These are phyloP conservation scores for Cystobasidium sp. DNA, from an alignment of 1,284 basidiomycete genomes.

Conservation along the genomic window DNA sequence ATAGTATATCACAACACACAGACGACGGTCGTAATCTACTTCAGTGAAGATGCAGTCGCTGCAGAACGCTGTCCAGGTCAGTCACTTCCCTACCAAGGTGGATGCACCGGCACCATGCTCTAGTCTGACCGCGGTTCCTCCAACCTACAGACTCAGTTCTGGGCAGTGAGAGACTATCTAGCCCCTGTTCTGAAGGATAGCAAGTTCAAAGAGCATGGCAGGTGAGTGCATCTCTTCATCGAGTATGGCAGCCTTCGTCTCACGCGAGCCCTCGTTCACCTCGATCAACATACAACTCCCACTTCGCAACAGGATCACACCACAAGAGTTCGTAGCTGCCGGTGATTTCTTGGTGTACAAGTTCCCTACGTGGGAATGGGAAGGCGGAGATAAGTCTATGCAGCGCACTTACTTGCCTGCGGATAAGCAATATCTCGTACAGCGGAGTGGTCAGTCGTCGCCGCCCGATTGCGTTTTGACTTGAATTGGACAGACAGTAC, in stretches of 20 bases:
- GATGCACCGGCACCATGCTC: constrained; percentile 11
- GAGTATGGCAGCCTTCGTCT: constrained; percentile 52
- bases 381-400: constrained; percentile 82
- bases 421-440: constrained; percentile 96
- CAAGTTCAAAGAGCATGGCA: constrained; percentile 98
- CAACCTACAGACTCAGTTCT: constrained; percentile 61
- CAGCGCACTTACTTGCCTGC: constrained; percentile 86
- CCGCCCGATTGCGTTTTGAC: background rate
- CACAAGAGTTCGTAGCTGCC: constrained; percentile 94
- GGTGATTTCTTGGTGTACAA: constrained; percentile 94
- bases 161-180: constrained; percentile 94
- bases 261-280: background rate
- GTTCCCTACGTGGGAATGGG: constrained; percentile 64
- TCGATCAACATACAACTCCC: background rate
- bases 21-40: background rate
- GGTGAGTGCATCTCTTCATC: constrained; percentile 75
- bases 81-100: background rate
- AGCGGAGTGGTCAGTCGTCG: constrained; percentile 67
- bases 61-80: constrained; percentile 42
- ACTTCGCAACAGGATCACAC: constrained; percentile 33
- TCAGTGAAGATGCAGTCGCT: constrained; percentile 34
- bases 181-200: constrained; percentile 94
- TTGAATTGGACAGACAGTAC: background rate
- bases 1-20: background rate
- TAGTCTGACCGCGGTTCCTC: constrained; percentile 1